Base-by-base conservation (phyloP, 2,329 filamentous ascomycete genomes). In the Bipolaris cookei region DNA sequence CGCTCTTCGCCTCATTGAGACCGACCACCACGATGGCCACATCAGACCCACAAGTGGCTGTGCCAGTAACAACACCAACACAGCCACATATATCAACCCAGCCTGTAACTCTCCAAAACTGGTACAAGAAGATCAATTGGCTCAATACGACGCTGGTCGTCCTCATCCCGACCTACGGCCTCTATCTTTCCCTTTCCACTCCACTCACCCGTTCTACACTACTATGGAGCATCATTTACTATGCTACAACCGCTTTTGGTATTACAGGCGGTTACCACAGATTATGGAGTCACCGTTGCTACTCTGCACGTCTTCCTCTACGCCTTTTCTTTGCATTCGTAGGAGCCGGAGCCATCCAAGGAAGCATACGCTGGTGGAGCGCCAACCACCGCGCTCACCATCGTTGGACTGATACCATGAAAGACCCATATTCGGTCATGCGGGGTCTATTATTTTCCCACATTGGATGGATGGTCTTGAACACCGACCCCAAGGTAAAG, bases 41-140 rank as follows among this genome's bases (percentile, higher is more conserved):
- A 18, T 30, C 44, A 16, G 45, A 28, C 37, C 43, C 45, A 23
- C 18, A 32, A n/a, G 32, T 32, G n/a, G 39, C 47, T 21, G 14
- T 21, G 18, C 28, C 41, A n/a, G 1, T 25, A 28, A 11, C 45
- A n/a, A 34, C 34, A 14, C 28, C 38, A 14, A 65, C 64, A 51
- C 46, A 53, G 35, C 46, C 37, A 25, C 67, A 69, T 51, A 62
- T 68, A 37, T 58, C 64, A 18, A 51, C 63, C 34, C 62, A 68
- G 21, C 56, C 62, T 21, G 21, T 59, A 16, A 67, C 62, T 3
- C 21, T 65, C 6, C 79, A 81, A 65, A 96, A 96, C 81, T 94
- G 90, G 90, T 87, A 92, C 79, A 88, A 92, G 79, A 92, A 96
- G 74, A 85, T 97, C 81, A 92, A 96, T 83, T 96, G 92, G 92